Evolutionary conservation across 1,139 yeast species (phyloP), one percentile per base, ranked within the genome.

Genomic region (Candida freyschussii): DNA sequence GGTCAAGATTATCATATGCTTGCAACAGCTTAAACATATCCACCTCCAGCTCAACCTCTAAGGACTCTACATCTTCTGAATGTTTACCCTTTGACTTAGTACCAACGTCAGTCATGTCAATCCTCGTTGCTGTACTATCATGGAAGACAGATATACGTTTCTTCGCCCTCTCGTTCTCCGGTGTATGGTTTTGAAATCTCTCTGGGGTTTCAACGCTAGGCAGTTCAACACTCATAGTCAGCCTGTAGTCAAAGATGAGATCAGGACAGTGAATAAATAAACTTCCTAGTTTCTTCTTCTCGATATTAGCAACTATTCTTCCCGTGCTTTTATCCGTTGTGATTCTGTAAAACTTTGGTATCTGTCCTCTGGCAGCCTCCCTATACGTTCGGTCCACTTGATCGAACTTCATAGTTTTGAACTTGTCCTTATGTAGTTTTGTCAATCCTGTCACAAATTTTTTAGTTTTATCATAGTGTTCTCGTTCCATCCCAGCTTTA

Each of bases 221-320:
- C 42, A 76, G 57, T 74, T 87, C 96, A 21, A 82, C 59, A 23
- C 87, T 76, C 42, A 87, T 61, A 9, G 94, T 78, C 24, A 87
- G 63, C 48, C 95, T 68, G 44, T 81, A 66, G 55, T 87, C 96
- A 52, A 78, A 78, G 59, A 78, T 67, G 17, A 84, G 75, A 41
- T 84, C 80, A 2, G 96, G 96, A 36, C 82, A 73, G 51, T 74
- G 78, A 21, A 87, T 65, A 51, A 75, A 72, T 39, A 87, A 59
- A 53, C 83, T 87, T 4, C 84, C 73, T 8, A 86, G 61, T 35
- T 91, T 68, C 43, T 74, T 73, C 53, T 87, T 87, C 42, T 78
- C 76, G 33, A 87, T 81, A 25, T 81, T 82, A 21, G 75, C 75
- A 11, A 72, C 67, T 30, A 75, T 70, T 45, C 91, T 65, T 10